Evolutionary conservation across 2,329 filamentous ascomycete genomes (phyloP).

Genomic region (Byssoonygena ceratinophila): DNA sequence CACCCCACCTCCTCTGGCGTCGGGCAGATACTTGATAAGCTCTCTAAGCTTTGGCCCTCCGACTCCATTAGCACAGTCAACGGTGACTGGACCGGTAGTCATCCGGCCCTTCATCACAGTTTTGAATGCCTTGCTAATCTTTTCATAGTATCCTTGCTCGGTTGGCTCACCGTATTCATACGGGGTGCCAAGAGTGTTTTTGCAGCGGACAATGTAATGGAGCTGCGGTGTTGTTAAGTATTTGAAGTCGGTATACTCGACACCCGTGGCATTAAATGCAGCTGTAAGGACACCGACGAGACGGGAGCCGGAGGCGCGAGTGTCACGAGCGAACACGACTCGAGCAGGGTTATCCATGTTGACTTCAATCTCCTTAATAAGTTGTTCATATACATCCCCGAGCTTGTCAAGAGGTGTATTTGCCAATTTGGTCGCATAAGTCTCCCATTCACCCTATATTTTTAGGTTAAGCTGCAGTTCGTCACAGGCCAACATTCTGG

Average conservation of each 20-base stretch:
- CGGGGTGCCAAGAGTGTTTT: conserved; percentile 82
- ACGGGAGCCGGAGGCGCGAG: conserved; percentile 77
- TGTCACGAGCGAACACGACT: conserved; percentile 86
- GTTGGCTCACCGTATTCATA: conserved; percentile 81
- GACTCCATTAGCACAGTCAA: conserved; percentile 95
- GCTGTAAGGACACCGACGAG: conserved; percentile 70
- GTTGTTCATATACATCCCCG: conserved; percentile 61
- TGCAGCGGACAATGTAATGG: conserved; percentile 88
- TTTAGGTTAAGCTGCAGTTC: conserved; percentile 9
- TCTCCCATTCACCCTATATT: conserved; percentile 68
- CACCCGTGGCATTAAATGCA: conserved; percentile 64
- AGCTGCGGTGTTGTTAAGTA: conserved; percentile 94
- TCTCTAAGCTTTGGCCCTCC: conserved; percentile 83
- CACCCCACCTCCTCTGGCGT: conserved; percentile 55
- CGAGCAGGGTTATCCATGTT: conserved; percentile 59
- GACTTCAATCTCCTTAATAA: conserved; percentile 66
- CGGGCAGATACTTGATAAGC: conserved; percentile 70
- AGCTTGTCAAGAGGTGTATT: conserved; percentile 72
- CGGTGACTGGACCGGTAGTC: conserved; percentile 61
- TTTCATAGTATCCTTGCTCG: conserved; percentile 90
- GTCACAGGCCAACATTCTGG: conserved; percentile 8
- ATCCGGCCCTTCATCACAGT: conserved; percentile 68
- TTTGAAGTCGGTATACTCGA: conserved; percentile 73
- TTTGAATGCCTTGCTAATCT: conserved; percentile 74
- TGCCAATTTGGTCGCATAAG: conserved; percentile 75